Conservation (phyloP, 208 protist genomes). For the Phytomonas francai region DNA sequence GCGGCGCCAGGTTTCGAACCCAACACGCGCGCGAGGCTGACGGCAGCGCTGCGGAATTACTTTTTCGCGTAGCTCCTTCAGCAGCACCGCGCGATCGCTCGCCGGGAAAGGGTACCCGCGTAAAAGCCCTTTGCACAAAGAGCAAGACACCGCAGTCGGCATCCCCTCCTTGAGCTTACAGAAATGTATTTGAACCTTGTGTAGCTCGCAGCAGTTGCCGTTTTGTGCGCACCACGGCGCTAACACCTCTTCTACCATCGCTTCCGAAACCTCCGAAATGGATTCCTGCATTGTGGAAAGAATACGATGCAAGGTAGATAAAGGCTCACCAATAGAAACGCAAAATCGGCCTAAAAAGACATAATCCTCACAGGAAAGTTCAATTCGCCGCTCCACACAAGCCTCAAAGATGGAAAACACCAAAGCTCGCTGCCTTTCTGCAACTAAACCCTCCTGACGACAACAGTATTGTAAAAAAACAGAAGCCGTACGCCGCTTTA, state of each 20-base stretch:
- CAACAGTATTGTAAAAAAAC: conserved; percentile 53
- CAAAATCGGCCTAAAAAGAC: conserved; percentile 37
- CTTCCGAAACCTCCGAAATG: conserved; percentile 21
- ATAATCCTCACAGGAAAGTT: conserved; percentile 40
- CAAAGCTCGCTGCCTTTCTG: conserved; percentile 8
- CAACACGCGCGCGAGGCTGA: conserved; percentile 19
- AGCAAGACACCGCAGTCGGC: conserved; percentile 3
- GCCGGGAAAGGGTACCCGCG: conserved; percentile 47
- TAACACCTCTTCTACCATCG: conserved; percentile 35
- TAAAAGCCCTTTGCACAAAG: conserved; percentile 14
- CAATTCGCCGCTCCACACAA: conserved; percentile 31
- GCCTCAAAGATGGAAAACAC: conserved; percentile 39
- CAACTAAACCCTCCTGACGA: not conserved
- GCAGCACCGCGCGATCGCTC: conserved; percentile 25
- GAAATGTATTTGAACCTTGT: too few species aligned
- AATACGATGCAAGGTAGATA: conserved; percentile 34
- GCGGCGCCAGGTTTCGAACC: conserved; percentile 48
- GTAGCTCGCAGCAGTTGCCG: not conserved
- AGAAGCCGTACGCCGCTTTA: conserved; percentile 46
- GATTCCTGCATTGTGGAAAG: conserved; percentile 53
- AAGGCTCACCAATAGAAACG: conserved; percentile 29
- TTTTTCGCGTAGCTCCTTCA: conserved; percentile 28
- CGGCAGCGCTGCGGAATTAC: conserved; percentile 27
- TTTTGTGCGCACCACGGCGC: conserved; percentile 26
- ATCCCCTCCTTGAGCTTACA: too few species aligned